Evolutionary conservation across 108 stramenopile species (phyloP), one percentile per base, ranked within the genome.

Genomic region (Pelagomonas calceolata): DNA sequence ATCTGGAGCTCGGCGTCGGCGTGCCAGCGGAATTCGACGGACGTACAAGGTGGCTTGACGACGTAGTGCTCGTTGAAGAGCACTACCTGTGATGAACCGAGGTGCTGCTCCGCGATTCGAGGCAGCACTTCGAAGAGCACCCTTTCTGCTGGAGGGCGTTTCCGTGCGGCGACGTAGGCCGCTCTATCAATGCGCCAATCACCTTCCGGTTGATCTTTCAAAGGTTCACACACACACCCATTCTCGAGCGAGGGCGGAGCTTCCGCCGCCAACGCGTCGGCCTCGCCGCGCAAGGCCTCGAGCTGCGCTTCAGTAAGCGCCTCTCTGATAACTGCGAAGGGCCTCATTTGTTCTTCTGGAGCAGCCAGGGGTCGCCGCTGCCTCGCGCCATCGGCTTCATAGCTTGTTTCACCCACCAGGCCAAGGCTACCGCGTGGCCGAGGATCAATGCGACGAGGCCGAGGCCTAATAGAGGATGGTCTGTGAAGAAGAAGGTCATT

Each of bases 51-150:
- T 18, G 77, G 77, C 35, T 78, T 78, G 30, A 76, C 75, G 36
- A 78, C 70, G 72, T 76, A 78, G 69, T 78, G 77, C 18, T 78
- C 77, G 31, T 78, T 78, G 77, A 78, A 78, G 32, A 78, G 65
- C 35, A 76, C 32, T 3, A 68, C 43, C 18, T 4, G 32, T 1
- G 1, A 4, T 4, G 21, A 12, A 12, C 51, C 51, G 51, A 60
- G 51, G 51, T 16, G 21, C 21, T 17, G 21, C 21, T 17, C 51
- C 21, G 51, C 51, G 51, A 26, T 1, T 17, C 21, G 21, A 1
- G 51, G 21, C 21, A 60, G 21, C 21, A 1, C 51, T 17, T 26
- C 51, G 51, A 60, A 60, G 51, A 60, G 51, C 7, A 4, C 3
- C 21, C 7, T 26, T 26, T 60, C 51, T 10, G 14, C 16, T 16